phyloP scores from a whole-genome alignment of 495 filamentous ascomycete genomes.

The Trichoderma orchidacearum region DNA sequence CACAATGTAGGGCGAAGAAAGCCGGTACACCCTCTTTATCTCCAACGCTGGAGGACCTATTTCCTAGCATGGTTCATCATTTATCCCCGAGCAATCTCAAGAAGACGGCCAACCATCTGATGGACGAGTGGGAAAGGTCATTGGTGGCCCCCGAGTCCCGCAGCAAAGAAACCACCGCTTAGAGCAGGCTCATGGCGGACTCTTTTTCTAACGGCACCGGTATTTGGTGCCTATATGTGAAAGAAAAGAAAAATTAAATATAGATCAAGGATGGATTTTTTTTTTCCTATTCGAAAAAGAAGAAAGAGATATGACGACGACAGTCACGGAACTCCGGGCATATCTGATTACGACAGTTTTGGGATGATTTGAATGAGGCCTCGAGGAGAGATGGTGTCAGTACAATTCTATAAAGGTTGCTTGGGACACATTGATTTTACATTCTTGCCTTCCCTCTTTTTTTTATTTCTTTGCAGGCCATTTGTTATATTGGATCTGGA shows the following conservation, averaged over 20 bases:
- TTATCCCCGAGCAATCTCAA: conserved; percentile 54
- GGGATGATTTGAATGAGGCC: background rate
- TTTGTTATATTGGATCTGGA: background rate
- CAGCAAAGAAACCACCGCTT: background rate
- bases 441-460: background rate
- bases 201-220: background rate
- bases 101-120: conserved; percentile 54
- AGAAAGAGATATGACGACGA: background rate
- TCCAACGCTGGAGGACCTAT: conserved; percentile 38
- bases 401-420: background rate
- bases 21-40: conserved; percentile 2
- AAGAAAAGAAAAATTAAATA: background rate
- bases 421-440: background rate
- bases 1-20: background rate
- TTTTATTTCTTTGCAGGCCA: background rate
- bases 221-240: background rate
- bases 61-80: conserved; percentile 46
- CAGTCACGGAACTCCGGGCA: background rate
- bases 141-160: conserved; percentile 7
- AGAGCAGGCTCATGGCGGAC: background rate
- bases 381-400: background rate
- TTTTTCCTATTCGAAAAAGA: background rate
- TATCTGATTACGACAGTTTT: background rate
- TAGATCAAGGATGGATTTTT: background rate
- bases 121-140: conserved; percentile 66